A percentile compares a stretch with the other conserved stretches of the same genome.
phyloP scores from a whole-genome alignment of 2,329 filamentous ascomycete species.

The Trichoderma semiorbis region DNA sequence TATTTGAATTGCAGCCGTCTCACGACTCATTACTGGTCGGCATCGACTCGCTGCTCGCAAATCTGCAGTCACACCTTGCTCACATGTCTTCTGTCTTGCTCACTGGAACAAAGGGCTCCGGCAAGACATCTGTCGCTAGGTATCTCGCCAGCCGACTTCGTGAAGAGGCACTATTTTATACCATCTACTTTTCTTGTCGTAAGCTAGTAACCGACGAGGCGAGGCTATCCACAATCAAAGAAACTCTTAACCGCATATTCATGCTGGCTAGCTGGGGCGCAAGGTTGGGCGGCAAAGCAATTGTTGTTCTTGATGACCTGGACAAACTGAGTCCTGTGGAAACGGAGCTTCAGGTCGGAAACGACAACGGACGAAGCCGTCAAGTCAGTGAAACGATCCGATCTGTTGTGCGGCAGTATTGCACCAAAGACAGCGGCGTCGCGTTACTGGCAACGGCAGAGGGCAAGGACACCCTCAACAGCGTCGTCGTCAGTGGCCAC shows the following conservation, averaged over 20 bases:
- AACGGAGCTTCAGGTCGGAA: slow-evolving; percentile 89
- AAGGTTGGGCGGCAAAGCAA: slow-evolving; percentile 73
- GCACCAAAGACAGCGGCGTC: slow-evolving; percentile 72
- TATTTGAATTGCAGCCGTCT: slow-evolving; percentile 54
- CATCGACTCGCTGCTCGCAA: slow-evolving; percentile 71
- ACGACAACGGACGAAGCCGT: slow-evolving; percentile 87
- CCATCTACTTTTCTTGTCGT: slow-evolving; percentile 80
- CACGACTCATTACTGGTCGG: slow-evolving; percentile 68
- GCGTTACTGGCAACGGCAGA: slow-evolving; percentile 88
- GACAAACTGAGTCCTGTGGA: slow-evolving; percentile 91
- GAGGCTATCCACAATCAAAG: slow-evolving; percentile 84
- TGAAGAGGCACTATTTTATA: slow-evolving; percentile 71
- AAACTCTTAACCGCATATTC: slow-evolving; percentile 79
- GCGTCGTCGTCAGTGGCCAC: slow-evolving; percentile 84
- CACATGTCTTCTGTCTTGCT: slow-evolving; percentile 87
- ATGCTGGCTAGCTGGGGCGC: slow-evolving; percentile 90
- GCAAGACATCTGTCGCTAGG: slow-evolving; percentile 80
- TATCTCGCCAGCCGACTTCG: slow-evolving; percentile 71
- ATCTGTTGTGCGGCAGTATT: slow-evolving; percentile 79
- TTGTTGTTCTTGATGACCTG: slow-evolving; percentile 89
- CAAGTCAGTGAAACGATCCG: slow-evolving; percentile 89
- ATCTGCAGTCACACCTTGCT: slow-evolving; percentile 71
- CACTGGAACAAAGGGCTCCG: slow-evolving; percentile 83
- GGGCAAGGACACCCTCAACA: slow-evolving; percentile 88
- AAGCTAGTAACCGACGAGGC: slow-evolving; percentile 89